Conservation (phyloP, 257 asterid genomes). For the Apocynum venetum region DNA sequence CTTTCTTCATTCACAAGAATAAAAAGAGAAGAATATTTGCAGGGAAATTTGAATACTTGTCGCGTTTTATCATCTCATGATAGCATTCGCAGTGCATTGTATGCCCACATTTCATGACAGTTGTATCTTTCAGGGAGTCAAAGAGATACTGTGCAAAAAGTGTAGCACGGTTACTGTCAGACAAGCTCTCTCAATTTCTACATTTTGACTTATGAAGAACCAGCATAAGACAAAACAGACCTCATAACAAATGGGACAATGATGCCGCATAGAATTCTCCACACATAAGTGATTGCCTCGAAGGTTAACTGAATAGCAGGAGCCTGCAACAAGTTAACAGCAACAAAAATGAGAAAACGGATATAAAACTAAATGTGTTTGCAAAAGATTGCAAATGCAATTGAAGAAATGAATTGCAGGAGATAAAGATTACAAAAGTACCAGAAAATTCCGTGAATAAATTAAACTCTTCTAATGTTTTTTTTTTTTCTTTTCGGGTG, state of each 20-base stretch:
- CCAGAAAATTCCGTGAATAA: not conserved
- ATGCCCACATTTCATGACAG: conserved; percentile 96
- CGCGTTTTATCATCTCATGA: conserved; percentile 81
- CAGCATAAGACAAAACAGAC: conserved; percentile 27
- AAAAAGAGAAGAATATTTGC: not conserved
- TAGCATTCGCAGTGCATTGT: conserved; percentile 91
- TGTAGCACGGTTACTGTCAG: conserved; percentile 4
- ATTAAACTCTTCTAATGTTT: not conserved
- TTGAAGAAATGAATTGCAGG: not conserved
- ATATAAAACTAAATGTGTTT: not conserved
- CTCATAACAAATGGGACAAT: conserved; percentile 96
- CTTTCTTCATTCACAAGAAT: conserved; percentile 3
- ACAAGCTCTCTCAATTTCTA: not conserved
- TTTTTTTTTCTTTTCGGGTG: too few relatives aligned
- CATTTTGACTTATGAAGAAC: not conserved
- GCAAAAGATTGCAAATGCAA: not conserved
- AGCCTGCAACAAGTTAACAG: conserved; percentile 40
- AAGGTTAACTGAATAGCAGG: conserved; percentile 69
- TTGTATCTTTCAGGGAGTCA: conserved; percentile 82
- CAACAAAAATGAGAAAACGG: not conserved
- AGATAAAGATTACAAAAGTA: not conserved
- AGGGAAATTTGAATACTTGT: conserved; percentile 44
- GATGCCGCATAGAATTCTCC: conserved; percentile 96
- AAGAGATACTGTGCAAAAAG: conserved; percentile 64
- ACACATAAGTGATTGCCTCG: conserved; percentile 72